Conservation (phyloP, 352 stramenopile genomes). For the Pythium vanterpoolii region DNA sequence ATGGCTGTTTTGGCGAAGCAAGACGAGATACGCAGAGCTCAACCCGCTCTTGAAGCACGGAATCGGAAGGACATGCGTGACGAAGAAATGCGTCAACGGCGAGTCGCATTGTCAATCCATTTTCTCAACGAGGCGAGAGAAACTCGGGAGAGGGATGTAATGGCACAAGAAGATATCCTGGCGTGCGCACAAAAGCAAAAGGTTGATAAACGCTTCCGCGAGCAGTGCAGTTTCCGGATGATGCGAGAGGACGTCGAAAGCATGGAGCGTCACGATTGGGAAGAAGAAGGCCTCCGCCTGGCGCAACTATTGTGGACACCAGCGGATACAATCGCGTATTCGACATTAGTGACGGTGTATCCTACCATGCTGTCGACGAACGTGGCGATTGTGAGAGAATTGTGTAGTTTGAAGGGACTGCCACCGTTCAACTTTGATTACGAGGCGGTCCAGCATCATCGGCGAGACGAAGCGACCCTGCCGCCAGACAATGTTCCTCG, state of each 20-base stretch:
- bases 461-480: constrained; percentile 28
- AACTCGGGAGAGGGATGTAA: constrained; percentile 41
- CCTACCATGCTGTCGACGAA: constrained; percentile 35
- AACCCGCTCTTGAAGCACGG: constrained; percentile 45
- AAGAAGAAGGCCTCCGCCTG: constrained; percentile 42
- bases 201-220: constrained; percentile 31
- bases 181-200: constrained; percentile 20
- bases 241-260: constrained; percentile 57
- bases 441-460: constrained; percentile 37
- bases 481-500: constrained; percentile 31
- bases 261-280: constrained; percentile 45
- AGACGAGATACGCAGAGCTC: constrained; percentile 29
- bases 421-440: constrained; percentile 57
- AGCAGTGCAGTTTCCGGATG: constrained; percentile 42
- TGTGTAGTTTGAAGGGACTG: constrained; percentile 15
- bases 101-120: constrained; percentile 33
- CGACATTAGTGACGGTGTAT: constrained; percentile 30
- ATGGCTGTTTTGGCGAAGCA: constrained; percentile 45
- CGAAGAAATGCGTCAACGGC: constrained; percentile 53
- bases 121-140: constrained; percentile 31
- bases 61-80: constrained; percentile 58
- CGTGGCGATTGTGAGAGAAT: constrained; percentile 38
- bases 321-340: constrained; percentile 31
- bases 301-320: constrained; percentile 52
- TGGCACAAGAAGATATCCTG: constrained; percentile 39